Percentiles rank a stretch among this genome's conserved stretches.
Conservation (phyloP, 441 rosid genomes). For the Mallotus repandus region DNA sequence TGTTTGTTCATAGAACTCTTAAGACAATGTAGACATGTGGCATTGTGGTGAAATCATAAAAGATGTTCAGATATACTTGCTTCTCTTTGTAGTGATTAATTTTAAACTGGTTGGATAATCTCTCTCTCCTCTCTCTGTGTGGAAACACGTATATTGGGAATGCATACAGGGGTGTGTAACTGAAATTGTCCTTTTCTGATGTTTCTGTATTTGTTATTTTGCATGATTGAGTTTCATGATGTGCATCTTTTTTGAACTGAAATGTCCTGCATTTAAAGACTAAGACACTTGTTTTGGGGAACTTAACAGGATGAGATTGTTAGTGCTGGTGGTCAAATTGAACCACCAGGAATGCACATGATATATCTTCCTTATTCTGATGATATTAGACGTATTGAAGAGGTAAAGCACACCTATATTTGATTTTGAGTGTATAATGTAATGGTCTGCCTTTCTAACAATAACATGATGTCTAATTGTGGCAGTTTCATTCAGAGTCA, state of each 20-base stretch:
- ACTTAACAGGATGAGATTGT: constrained; percentile 71
- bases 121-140: not conserved
- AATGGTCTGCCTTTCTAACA: constrained; percentile 21
- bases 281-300: constrained; percentile 18
- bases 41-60: not conserved
- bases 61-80: not conserved
- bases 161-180: not conserved
- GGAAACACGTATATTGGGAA: not conserved
- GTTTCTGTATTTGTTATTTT: not conserved
- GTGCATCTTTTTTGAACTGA: not conserved
- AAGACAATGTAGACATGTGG: not conserved
- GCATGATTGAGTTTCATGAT: not conserved
- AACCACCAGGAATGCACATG: constrained; percentile 98
- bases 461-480: constrained; percentile 24
- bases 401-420: constrained; percentile 48
- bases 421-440: constrained; percentile 22
- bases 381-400: constrained; percentile 79
- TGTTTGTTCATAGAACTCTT: not conserved
- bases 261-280: not conserved
- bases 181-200: not conserved
- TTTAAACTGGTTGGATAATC: not conserved
- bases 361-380: constrained; percentile 90
- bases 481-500: constrained; percentile 51
- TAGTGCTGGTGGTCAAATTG: constrained; percentile 73
- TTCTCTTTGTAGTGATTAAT: not conserved